Evolutionary conservation across 2,329 filamentous ascomycete species (phyloP), one percentile per base, ranked within the genome.

Genomic region (Chalaropsis ovoidea): DNA sequence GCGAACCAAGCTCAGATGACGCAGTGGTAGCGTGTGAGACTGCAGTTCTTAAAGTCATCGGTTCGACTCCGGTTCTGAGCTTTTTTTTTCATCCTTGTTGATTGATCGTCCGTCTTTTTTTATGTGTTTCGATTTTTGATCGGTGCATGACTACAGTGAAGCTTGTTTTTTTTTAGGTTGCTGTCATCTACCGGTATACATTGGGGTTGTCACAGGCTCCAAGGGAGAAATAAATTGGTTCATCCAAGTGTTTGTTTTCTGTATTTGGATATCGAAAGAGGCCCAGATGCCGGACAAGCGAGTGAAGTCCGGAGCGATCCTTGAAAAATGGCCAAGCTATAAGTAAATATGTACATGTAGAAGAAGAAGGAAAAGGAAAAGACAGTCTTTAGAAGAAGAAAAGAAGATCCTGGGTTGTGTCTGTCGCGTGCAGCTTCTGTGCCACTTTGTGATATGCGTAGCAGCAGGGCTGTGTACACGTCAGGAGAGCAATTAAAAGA

Each of bases 241-340:
- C 15, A 62, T 58, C 54, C 54, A 62, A 62, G 43, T 13, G 19
- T 19, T 19, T 62, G 1, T 62, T 39, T 49, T 62, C 42, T 62
- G 61, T 62, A 47, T 35, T 62, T 62, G 61, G 54, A 58, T 39
- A 58, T 58, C n/a, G 27, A 35, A 47, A 62, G 22, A 60, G 56
- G 42, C 61, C 61, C 61, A 62, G 42, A 62, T 35, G 61, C 11
- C 15, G 42, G 45, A 35, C 61, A 47, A 62, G 42, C 42, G 42
- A 62, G 42, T 62, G 61, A 49, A 45, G 45, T 35, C 61, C 42
- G n/a, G 5, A 35, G 27, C 42, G 15, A 62, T 62, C 42, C 45
- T 45, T 62, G 2, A 11, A 39, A 62, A 13, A 15, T 35, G 61
- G 41, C 42, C 19, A 62, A 62, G 42, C 61, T 49, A 49, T 49